Conservation (phyloP, 768 basidiomycete genomes). For the Tulasnella sp. region DNA sequence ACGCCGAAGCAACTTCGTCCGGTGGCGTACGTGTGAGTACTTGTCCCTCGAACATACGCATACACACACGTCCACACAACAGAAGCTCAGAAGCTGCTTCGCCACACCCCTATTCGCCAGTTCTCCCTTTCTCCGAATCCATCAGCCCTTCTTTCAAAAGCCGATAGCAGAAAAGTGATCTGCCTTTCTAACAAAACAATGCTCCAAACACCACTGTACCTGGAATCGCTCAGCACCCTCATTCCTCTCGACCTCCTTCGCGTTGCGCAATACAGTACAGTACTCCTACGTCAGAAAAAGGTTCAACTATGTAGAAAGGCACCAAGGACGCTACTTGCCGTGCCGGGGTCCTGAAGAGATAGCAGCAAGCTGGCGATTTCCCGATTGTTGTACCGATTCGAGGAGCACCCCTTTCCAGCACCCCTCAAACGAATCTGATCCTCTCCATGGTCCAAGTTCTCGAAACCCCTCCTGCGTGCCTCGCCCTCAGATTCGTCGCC, state of each 20-base stretch:
- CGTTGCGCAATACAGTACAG: no score
- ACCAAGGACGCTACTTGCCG: background rate
- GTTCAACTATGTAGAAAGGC: background rate
- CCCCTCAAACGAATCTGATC: no score
- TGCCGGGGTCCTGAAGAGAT: no score
- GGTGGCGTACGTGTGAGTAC: background rate
- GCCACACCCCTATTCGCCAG: background rate
- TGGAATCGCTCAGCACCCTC: conserved; percentile 12
- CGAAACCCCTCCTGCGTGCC: background rate
- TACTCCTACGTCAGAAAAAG: background rate
- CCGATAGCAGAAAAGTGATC: background rate
- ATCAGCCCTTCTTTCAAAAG: background rate
- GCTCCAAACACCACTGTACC: background rate
- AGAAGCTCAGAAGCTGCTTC: background rate
- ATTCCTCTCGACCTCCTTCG: background rate
- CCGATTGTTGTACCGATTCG: background rate
- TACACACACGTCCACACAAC: background rate
- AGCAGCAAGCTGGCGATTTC: no score
- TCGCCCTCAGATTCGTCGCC: background rate
- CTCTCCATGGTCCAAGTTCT: no score
- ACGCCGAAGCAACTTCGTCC: background rate
- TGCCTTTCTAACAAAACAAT: background rate
- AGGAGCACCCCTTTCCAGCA: background rate
- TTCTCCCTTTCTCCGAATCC: background rate
- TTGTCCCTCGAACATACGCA: background rate